A percentile compares a stretch with the other conserved stretches of the same genome.
Conservation (phyloP, 2,329 filamentous ascomycete genomes). For the Hypoxylon sp. region DNA sequence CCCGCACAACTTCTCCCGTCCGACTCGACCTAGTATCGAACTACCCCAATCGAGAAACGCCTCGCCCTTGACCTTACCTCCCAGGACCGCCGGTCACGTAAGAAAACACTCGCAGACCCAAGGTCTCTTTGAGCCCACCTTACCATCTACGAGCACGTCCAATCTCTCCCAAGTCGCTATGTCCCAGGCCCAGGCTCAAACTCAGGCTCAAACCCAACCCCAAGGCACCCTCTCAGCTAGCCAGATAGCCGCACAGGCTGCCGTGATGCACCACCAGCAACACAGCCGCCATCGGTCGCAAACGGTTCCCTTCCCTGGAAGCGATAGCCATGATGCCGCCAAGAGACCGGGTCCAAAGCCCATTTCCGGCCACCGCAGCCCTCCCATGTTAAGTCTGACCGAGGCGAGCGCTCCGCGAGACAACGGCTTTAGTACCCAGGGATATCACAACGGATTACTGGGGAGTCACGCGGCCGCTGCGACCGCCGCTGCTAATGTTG, state of each 20-base stretch:
- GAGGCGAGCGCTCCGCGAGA: conserved; percentile 74
- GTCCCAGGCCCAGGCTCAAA: conserved; percentile 51
- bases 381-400: conserved; percentile 73
- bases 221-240: conserved; percentile 70
- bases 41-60: conserved; percentile 55
- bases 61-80: conserved; percentile 60
- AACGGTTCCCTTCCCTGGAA: conserved; percentile 72
- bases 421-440: conserved; percentile 63
- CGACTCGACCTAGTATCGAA: conserved; percentile 56
- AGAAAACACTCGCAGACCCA: conserved; percentile 79
- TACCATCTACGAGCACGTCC: conserved; percentile 72
- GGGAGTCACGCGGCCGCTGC: conserved; percentile 74
- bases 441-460: conserved; percentile 72
- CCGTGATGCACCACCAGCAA: conserved; percentile 71
- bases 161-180: conserved; percentile 66
- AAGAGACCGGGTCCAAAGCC: conserved; percentile 55
- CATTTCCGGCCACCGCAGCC: conserved; percentile 66
- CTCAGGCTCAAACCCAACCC: conserved; percentile 49
- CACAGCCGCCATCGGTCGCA: conserved; percentile 78
- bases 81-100: conserved; percentile 54
- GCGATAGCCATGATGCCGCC: conserved; percentile 58
- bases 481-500: conserved; percentile 78
- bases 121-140: conserved; percentile 80
- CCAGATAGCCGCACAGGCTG: conserved; percentile 84
- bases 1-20: conserved; percentile 71